phyloP scores from a whole-genome alignment of 441 rosid genomes.

The Pelargonium myrrhifolium region DNA sequence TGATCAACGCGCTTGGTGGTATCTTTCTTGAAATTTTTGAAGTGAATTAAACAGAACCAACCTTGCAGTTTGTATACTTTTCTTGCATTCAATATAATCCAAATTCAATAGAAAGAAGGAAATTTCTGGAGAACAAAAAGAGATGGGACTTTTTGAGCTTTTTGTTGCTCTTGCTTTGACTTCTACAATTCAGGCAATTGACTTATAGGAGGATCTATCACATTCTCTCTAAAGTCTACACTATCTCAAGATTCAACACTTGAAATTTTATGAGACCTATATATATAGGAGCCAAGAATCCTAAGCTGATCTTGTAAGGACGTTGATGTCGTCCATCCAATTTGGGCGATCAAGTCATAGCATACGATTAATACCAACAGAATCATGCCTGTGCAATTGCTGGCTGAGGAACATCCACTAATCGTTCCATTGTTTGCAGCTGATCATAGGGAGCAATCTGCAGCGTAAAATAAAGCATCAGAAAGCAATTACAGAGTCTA shows the following conservation, averaged over 20 bases:
- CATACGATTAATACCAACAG: not conserved
- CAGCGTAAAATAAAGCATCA: not conserved
- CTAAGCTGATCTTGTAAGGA: slow-evolving; percentile 2
- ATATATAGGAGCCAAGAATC: slow-evolving; percentile 2
- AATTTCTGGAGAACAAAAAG: too few relatives aligned
- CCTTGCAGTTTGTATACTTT: too few relatives aligned
- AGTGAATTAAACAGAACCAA: too few relatives aligned
- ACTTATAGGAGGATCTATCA: not conserved
- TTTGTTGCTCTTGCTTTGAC: too few relatives aligned
- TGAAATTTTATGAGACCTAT: slow-evolving; percentile 6
- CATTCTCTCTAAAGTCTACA: not conserved
- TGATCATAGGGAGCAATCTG: slow-evolving; percentile 92
- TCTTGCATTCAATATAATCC: too few relatives aligned
- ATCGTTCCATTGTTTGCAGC: slow-evolving; percentile 59
- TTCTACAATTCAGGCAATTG: too few relatives aligned
- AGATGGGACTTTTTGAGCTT: too few relatives aligned
- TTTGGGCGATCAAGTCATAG: not conserved
- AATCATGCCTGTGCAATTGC: slow-evolving; percentile 21
- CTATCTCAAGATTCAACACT: too few relatives aligned
- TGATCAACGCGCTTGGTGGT: too few relatives aligned
- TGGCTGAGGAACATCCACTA: slow-evolving; percentile 50
- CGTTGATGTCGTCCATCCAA: slow-evolving; percentile 1
- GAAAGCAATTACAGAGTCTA: too few relatives aligned
- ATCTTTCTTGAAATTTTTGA: too few relatives aligned
- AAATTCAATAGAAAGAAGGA: too few relatives aligned